Evolutionary conservation across 768 basidiomycete genomes (phyloP), one percentile per base, ranked within the genome.

Genomic region (Suillus americanus): DNA sequence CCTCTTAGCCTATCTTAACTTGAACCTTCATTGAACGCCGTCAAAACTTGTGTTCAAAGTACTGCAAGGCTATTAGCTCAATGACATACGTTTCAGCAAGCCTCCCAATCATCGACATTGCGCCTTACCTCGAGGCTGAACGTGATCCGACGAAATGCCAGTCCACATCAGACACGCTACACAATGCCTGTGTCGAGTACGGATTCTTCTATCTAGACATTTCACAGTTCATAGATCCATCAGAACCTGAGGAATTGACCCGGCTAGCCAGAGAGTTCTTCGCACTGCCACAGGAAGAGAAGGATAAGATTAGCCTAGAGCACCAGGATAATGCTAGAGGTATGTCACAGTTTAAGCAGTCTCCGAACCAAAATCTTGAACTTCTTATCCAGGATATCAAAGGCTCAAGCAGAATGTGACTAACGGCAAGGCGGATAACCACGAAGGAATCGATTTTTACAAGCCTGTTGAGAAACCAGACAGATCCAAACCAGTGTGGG

Each of bases 181-280:
- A 94, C 70, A 72, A 77, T 0, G 92, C 93, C 9, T 93, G 92
- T 70, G 71, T 90, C 25, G 79, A 90, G 62, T 92, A 86, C 62
- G 95, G 95, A 0, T 97, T 97, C 82, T 95, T 97, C 79, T 97
- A 96, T 75, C 80, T 95, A 54, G 85, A 94, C 65, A 79, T 94
- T 53, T 84, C 86, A 3, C 77, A 81, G 4, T 91, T 81, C 67
- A 75, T 89, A 16, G 79, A 87, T 41, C 77, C 77, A 0, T 71
- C 79, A 1, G 89, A 94, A 69, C 83, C 89, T 12, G 86, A 88
- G 50, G 86, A 89, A 66, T 83, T 95, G 8, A 75, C 85, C 0
- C 77, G 77, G 9, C 80, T 94, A 2, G 94, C 87, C 2, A 80
- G 86, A 30, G 78, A 85, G 60, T 97, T 97, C 80, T 96, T 96